A percentile compares a stretch with the other conserved stretches of the same genome.
phyloP scores from a whole-genome alignment of 768 basidiomycete genomes.

The Mrakia blollopis region DNA sequence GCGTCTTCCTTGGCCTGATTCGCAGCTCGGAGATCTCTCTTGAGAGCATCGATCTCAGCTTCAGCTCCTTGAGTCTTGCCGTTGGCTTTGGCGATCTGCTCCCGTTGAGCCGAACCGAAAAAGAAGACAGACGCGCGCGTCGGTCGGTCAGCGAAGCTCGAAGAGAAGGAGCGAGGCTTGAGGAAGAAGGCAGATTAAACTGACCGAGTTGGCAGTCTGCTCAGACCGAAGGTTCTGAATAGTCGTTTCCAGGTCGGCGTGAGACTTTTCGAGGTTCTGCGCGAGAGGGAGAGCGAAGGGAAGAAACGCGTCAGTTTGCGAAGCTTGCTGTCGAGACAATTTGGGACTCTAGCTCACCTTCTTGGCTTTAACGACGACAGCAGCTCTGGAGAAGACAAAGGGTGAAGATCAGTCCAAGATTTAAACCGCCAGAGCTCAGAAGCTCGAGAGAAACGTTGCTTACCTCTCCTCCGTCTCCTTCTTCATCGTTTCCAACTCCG shows the following conservation, averaged over 20 bases:
- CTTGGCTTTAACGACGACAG: background rate
- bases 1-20: background rate
- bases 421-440: no score
- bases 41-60: background rate
- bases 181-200: background rate
- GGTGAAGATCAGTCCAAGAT: no score
- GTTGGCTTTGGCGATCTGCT: background rate
- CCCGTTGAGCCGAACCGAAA: background rate
- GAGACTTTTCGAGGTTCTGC: background rate
- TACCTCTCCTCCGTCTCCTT: constrained; percentile 1
- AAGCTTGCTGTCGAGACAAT: background rate
- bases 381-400: background rate
- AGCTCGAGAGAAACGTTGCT: background rate
- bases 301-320: background rate
- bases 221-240: background rate
- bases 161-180: background rate
- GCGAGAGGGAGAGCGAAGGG: background rate
- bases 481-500: background rate
- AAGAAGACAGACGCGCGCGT: background rate
- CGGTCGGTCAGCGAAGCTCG: background rate
- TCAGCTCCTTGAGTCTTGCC: background rate
- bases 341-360: background rate
- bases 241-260: background rate
- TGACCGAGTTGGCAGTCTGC: background rate
- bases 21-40: background rate